A percentile compares a stretch with the other conserved stretches of the same genome.
Evolutionary conservation across 768 basidiomycete species (phyloP).

Genomic region (Hortiboletus campestris): DNA sequence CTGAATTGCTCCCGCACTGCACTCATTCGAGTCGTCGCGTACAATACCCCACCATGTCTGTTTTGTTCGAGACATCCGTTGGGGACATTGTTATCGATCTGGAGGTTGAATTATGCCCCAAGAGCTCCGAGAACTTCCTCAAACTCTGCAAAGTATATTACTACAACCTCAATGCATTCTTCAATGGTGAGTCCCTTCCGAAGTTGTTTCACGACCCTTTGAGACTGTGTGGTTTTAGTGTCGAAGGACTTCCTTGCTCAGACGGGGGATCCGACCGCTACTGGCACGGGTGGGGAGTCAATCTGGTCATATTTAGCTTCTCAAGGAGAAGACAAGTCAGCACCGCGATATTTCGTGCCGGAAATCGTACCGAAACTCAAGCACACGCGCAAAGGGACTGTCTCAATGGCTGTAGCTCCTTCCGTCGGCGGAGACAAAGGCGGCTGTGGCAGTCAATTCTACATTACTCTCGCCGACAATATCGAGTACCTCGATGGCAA

Average conservation of each 20-base stretch:
- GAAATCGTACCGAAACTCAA: constrained; percentile 80
- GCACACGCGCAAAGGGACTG: constrained; percentile 80
- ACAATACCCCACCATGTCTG: constrained; percentile 65
- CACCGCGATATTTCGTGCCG: constrained; percentile 84
- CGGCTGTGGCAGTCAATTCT: constrained; percentile 96
- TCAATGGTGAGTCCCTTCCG: constrained; percentile 72
- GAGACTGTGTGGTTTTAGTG: constrained; percentile 45
- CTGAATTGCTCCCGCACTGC: too few relatives aligned
- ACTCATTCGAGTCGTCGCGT: neutral
- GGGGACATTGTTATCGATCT: constrained; percentile 97
- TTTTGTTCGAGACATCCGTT: constrained; percentile 93
- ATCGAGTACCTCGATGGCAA: constrained; percentile 95
- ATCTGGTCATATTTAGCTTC: constrained; percentile 76
- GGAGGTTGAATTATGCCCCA: constrained; percentile 87
- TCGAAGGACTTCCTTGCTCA: constrained; percentile 98
- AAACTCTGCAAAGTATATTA: constrained; percentile 98
- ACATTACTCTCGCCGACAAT: constrained; percentile 85
- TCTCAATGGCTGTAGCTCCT: constrained; percentile 98
- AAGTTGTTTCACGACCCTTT: neutral
- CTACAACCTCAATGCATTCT: constrained; percentile 96
- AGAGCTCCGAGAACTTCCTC: constrained; percentile 92
- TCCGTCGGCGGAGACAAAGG: constrained; percentile 59
- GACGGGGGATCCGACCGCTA: constrained; percentile 93
- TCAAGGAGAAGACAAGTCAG: constrained; percentile 29
- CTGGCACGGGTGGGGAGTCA: constrained; percentile 91